Base-by-base conservation (phyloP, 2,329 filamentous ascomycete genomes). In the Magnaporthiopsis rhizophila region DNA sequence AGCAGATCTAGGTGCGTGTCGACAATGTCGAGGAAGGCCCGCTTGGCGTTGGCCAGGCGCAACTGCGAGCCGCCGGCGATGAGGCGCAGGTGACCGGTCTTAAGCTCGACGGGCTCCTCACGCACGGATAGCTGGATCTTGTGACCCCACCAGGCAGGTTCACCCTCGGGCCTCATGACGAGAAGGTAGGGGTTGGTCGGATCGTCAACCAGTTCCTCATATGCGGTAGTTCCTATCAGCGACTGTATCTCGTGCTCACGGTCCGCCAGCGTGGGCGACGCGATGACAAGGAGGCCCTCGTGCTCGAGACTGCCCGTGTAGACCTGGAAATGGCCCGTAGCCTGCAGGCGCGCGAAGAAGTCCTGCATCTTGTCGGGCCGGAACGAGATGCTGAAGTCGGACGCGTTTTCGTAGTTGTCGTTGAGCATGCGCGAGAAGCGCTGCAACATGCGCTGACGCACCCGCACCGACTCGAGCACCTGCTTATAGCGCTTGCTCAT, bases 401-500 rank as follows among this genome's bases (percentile, higher is more conserved):
- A 96, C 6, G 91, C 91, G 72, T 99, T 98, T 75, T 99, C 95
- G 72, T 99, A 99, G 65, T 94, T 88, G 72, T 97, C 91, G 70
- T 90, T 93, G 64, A 99, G 77, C 73, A 96, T 91, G 68, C 92
- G 86, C 24, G 91, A 95, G 76, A 98, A 98, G 66, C 95, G 91
- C 74, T 98, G 96, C 67, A 99, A 82, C 85, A 98, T 98, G 75
- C 95, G 86, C 76, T 99, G 95, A 28, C 95, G 87, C 65, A 98
- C 93, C 71, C 95, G 92, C 28, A 98, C 96, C 0, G 95, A 98
- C 74, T 99, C 95, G 2, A 99, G 80, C 67, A 93, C 92, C 67
- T 92, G 89, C 77, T 97, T 98, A 81, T 98, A 99, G 59, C 95
- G 87, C 79, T 96, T 97, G 75, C 95, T 96, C 89, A 97, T 96